Percentiles rank a stretch among this genome's conserved stretches.
phyloP scores from a whole-genome alignment of 2,329 filamentous ascomycete species.

The Epichloe uncinata region DNA sequence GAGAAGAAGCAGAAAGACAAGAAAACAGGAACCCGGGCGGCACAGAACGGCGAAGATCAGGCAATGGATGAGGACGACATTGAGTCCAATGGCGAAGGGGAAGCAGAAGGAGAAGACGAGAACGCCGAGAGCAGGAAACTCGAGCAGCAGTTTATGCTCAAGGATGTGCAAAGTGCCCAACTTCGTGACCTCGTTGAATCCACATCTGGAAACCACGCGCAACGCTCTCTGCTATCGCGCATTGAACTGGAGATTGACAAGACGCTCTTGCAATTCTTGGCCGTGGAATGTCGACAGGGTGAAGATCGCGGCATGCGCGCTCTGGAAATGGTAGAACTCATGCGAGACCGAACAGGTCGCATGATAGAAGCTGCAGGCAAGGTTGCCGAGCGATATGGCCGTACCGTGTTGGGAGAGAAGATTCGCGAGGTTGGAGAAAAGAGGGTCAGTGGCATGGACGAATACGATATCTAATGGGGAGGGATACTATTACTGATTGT shows the following conservation, averaged over 20 bases:
- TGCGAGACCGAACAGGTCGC: conserved; percentile 71
- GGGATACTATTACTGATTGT: neutral
- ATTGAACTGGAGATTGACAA: conserved; percentile 84
- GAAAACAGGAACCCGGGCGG: conserved; percentile 16
- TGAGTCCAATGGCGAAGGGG: conserved; percentile 16
- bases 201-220: conserved; percentile 42
- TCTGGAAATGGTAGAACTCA: conserved; percentile 74
- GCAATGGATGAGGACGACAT: conserved; percentile 22
- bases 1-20: conserved; percentile 23
- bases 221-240: conserved; percentile 53
- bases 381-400: conserved; percentile 74
- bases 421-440: conserved; percentile 74
- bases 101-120: conserved; percentile 11
- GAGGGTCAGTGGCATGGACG: conserved; percentile 47
- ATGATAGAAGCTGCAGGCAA: conserved; percentile 89
- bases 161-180: conserved; percentile 58
- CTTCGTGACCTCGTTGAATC: conserved; percentile 60
- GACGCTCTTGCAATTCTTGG: conserved; percentile 75
- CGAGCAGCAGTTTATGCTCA: conserved; percentile 71
- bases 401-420: conserved; percentile 72
- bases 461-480: conserved; percentile 24
- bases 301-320: conserved; percentile 93
- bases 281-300: conserved; percentile 78
- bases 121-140: conserved; percentile 45
- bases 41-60: conserved; percentile 23